Percentiles rank a stretch among this genome's conserved stretches.
These are phyloP conservation scores for Garcileccinum viscosum DNA, from an alignment of 1,284 basidiomycete genomes.

Conservation along the genomic window DNA sequence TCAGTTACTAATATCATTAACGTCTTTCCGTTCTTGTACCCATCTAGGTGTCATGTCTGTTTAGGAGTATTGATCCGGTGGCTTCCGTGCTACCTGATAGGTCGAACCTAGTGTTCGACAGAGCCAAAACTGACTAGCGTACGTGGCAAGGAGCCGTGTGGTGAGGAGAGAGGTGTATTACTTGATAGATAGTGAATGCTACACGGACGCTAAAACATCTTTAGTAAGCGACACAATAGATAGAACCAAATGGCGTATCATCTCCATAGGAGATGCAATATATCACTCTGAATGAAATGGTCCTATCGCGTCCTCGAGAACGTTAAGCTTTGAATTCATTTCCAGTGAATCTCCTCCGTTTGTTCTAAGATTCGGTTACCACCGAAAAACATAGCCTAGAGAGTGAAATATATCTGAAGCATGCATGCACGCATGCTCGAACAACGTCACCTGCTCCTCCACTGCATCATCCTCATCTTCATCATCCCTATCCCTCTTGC, in stretches of 20 bases:
- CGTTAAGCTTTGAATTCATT: no score
- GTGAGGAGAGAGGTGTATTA: conserved; percentile 2
- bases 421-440: no score
- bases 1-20: no score
- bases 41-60: conserved; percentile 93
- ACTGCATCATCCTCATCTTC: conserved; percentile 44
- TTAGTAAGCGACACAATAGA: conserved; percentile 5
- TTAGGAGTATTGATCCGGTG: conserved; percentile 89
- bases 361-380: conserved; percentile 93
- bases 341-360: conserved; percentile 90
- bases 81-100: conserved; percentile 78
- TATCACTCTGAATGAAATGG: conserved; percentile 64
- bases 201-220: conserved; percentile 10
- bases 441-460: no score
- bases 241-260: no score
- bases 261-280: neutral
- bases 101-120: conserved; percentile 48
- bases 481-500: conserved; percentile 75
- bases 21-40: conserved; percentile 97
- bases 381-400: conserved; percentile 57
- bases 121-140: conserved; percentile 49
- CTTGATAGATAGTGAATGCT: conserved; percentile 12
- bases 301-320: conserved; percentile 82
- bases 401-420: no score
- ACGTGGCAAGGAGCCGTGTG: conserved; percentile 35